phyloP scores from a whole-genome alignment of 2,329 filamentous ascomycete species.

The Chaetomiaceae sp. region DNA sequence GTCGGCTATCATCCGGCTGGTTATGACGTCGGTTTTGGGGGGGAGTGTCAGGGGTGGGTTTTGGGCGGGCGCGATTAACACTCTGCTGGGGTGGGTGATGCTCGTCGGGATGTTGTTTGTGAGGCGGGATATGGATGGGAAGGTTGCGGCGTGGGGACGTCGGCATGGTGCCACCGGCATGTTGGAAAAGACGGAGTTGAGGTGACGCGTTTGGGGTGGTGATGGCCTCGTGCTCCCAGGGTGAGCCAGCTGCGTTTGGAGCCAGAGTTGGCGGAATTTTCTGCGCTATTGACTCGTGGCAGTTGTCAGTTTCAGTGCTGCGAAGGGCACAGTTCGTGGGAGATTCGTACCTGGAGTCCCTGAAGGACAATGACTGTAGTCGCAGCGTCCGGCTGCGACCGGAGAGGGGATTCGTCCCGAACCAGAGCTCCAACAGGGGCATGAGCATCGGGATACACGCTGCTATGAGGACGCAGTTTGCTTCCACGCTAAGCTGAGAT shows the following conservation, averaged over 20 bases:
- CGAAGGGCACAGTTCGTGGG: too few relatives aligned
- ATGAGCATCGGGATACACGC: background rate
- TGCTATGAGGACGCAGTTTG: background rate
- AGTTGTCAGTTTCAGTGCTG: too few relatives aligned
- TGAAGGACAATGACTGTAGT: background rate
- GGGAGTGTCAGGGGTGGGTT: slow-evolving; percentile 31
- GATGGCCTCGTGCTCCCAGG: too few relatives aligned
- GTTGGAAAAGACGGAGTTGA: background rate
- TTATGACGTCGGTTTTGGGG: slow-evolving; percentile 44
- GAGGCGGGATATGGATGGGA: slow-evolving; percentile 35
- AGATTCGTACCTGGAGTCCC: background rate
- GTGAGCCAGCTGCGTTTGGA: too few relatives aligned
- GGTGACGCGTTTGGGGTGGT: too few relatives aligned
- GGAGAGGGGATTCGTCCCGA: background rate
- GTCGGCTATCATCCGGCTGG: slow-evolving; percentile 51
- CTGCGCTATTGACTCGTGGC: too few relatives aligned
- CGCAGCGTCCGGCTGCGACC: background rate
- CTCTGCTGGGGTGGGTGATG: slow-evolving; percentile 33
- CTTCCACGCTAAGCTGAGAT: background rate
- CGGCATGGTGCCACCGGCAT: slow-evolving; percentile 25
- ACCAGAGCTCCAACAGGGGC: background rate
- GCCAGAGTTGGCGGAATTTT: too few relatives aligned
- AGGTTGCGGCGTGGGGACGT: slow-evolving; percentile 33
- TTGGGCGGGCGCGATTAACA: slow-evolving; percentile 30
- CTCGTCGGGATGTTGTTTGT: slow-evolving; percentile 35